Percentiles rank a stretch among this genome's conserved stretches.
These are phyloP conservation scores for Rhododendron vialii DNA, from an alignment of 148 eudicot species.

Conservation along the genomic window DNA sequence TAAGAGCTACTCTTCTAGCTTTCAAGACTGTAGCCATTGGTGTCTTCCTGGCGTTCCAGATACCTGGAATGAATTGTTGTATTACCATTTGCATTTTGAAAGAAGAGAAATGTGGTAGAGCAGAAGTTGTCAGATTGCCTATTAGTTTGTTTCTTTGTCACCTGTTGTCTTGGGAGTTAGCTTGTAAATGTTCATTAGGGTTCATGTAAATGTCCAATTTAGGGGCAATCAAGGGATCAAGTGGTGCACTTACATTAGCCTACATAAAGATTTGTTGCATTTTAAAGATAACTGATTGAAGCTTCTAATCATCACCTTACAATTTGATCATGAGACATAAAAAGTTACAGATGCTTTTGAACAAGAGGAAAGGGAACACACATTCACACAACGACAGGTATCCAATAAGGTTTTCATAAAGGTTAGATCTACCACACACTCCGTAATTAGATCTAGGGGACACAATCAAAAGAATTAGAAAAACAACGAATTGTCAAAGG, in stretches of 20 bases:
- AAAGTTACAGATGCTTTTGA: background rate
- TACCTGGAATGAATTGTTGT: slow-evolving; percentile 81
- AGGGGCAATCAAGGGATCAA: background rate
- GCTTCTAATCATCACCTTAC: background rate
- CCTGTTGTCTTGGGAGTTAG: background rate
- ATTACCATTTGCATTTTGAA: slow-evolving; percentile 40
- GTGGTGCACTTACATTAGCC: background rate
- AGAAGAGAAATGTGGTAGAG: slow-evolving; percentile 16
- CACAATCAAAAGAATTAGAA: background rate
- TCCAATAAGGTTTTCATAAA: background rate
- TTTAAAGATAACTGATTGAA: background rate
- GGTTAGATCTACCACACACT: background rate
- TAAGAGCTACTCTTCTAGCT: slow-evolving; percentile 25
- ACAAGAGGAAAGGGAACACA: background rate
- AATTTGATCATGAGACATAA: background rate
- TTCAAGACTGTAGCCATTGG: slow-evolving; percentile 99
- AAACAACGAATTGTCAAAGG: background rate
- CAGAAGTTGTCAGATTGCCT: background rate
- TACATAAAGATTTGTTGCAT: background rate
- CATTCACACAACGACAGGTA: background rate
- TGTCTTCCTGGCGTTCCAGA: slow-evolving; percentile 98
- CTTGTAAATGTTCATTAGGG: slow-evolving; percentile 1
- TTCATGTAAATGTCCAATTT: background rate
- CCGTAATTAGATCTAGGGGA: background rate
- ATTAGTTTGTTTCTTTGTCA: background rate